These are phyloP conservation scores for Ogataea neopini DNA, from an alignment of 805 yeast species.

Conservation along the genomic window DNA sequence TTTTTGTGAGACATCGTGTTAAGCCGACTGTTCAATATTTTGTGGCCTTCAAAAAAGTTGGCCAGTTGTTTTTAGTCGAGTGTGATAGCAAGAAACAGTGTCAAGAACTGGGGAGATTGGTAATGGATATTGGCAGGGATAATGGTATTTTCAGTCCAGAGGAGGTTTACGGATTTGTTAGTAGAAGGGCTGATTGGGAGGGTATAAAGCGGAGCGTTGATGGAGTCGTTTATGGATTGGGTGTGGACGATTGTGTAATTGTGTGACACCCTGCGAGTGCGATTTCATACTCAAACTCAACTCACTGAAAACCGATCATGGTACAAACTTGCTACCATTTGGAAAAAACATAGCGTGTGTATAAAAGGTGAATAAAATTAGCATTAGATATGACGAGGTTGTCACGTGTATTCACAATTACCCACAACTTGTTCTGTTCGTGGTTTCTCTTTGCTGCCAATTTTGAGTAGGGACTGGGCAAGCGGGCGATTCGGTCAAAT, in stretches of 20 bases:
- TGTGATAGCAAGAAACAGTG: conserved; percentile 65
- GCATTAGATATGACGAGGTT: neutral
- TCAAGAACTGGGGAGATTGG: conserved; percentile 78
- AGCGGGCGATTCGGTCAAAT: no score
- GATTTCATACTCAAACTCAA: no score
- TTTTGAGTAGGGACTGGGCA: no score
- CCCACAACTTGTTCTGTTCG: no score
- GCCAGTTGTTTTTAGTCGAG: conserved; percentile 74
- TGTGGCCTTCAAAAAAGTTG: conserved; percentile 79
- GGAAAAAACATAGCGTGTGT: no score
- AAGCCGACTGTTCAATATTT: conserved; percentile 74
- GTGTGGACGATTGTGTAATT: conserved; percentile 71
- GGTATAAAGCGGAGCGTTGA: conserved; percentile 77
- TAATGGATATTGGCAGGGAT: conserved; percentile 80
- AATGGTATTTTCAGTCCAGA: conserved; percentile 90
- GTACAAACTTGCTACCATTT: no score
- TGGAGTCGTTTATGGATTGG: conserved; percentile 92
- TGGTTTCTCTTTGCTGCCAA: no score
- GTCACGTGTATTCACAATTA: neutral
- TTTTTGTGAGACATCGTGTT: conserved; percentile 61
- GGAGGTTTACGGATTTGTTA: conserved; percentile 91
- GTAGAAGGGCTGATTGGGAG: conserved; percentile 85
- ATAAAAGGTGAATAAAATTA: no score
- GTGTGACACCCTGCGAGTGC: conserved; percentile 35
- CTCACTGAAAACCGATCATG: no score